These are phyloP conservation scores for Akanthomyces uredinophilus DNA, from an alignment of 2,329 filamentous ascomycete species.

Conservation along the genomic window DNA sequence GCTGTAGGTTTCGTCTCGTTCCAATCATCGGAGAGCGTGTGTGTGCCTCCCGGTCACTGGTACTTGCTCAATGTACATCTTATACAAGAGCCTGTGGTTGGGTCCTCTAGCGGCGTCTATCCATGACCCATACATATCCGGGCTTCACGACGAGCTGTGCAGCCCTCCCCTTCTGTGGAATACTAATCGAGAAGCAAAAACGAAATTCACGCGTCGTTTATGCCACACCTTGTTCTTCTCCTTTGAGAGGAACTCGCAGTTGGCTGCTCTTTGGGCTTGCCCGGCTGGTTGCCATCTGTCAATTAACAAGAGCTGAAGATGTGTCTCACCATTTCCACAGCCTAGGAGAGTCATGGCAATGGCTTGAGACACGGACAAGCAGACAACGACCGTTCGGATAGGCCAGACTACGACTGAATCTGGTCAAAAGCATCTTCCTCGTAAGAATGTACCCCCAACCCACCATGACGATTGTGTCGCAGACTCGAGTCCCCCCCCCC, in stretches of 20 bases:
- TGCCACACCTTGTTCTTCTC: background rate
- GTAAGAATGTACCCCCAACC: background rate
- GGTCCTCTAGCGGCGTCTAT: background rate
- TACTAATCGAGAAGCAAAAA: background rate
- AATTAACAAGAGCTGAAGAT: background rate
- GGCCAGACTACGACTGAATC: background rate
- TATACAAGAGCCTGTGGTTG: background rate
- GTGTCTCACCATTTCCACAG: background rate
- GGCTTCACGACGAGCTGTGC: background rate
- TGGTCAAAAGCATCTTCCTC: background rate
- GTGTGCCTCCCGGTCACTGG: background rate
- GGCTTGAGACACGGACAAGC: background rate
- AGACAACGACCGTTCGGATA: background rate
- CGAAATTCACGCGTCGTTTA: background rate
- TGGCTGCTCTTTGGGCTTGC: background rate
- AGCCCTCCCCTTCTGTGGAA: background rate
- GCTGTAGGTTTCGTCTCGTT: constrained; percentile 11
- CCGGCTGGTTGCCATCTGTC: background rate
- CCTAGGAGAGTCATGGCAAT: background rate
- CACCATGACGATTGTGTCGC: background rate
- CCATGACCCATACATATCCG: background rate
- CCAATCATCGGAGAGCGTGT: background rate
- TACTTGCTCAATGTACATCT: background rate
- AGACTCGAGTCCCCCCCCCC: background rate
- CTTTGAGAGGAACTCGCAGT: background rate